Conservation (phyloP, 2,329 filamentous ascomycete species). For the Aureobasidium sp. region DNA sequence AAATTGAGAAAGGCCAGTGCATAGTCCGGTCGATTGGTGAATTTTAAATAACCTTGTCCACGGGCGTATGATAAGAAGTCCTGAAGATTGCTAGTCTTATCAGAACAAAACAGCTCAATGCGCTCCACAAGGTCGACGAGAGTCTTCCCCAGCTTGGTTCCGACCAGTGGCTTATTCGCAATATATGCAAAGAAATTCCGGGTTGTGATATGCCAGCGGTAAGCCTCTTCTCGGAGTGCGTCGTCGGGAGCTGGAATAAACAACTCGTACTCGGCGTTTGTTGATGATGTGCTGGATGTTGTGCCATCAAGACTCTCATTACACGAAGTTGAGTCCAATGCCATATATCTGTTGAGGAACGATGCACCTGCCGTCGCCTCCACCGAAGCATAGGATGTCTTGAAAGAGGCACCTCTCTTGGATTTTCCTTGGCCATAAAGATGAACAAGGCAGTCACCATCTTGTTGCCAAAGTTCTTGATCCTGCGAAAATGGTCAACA, state of each 20-base stretch:
- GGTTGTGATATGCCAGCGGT: constrained; percentile 59
- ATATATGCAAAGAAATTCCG: constrained; percentile 72
- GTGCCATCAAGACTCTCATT: constrained; percentile 23
- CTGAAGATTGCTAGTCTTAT: constrained; percentile 18
- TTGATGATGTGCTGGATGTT: constrained; percentile 3
- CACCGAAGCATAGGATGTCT: constrained; percentile 53
- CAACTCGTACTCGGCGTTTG: constrained; percentile 43
- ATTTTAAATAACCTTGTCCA: constrained; percentile 61
- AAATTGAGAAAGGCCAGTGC: constrained; percentile 61
- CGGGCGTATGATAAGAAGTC: constrained; percentile 50
- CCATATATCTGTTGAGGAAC: constrained; percentile 47
- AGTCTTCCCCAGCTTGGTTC: constrained; percentile 56
- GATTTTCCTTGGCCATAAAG: constrained; percentile 61
- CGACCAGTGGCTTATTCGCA: constrained; percentile 59
- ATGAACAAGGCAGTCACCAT: constrained; percentile 64
- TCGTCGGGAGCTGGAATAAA: constrained; percentile 61
- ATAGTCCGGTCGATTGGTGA: constrained; percentile 60
- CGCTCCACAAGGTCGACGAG: constrained; percentile 59
- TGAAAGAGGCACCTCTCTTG: constrained; percentile 60
- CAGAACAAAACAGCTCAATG: constrained; percentile 41
- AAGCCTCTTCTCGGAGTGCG: constrained; percentile 48
- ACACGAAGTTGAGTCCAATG: constrained; percentile 13
- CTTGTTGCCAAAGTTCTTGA: constrained; percentile 59
- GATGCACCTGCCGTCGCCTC: constrained; percentile 53
- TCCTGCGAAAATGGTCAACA: constrained; percentile 46